Conservation (phyloP, 257 asterid genomes). For the Rubia yunnanensis region DNA sequence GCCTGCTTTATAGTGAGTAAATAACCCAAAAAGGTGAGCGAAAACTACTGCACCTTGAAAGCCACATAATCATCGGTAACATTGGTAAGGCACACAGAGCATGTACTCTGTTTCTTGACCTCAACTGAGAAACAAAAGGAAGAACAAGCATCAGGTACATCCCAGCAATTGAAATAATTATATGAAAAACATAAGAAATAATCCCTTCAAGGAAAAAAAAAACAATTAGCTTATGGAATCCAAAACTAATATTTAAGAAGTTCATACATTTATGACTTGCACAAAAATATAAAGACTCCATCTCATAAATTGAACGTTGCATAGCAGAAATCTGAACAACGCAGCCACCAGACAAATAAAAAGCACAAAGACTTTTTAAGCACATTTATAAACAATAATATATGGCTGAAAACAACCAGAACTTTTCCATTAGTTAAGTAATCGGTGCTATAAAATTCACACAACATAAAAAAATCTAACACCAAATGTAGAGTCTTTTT, state of each 20-base stretch:
- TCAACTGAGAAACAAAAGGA: slow-evolving; percentile 46
- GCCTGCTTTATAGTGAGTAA: not conserved
- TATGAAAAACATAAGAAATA: not conserved
- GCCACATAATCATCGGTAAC: slow-evolving; percentile 72
- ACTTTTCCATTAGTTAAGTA: not conserved
- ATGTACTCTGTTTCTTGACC: slow-evolving; percentile 72
- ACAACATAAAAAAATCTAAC: not conserved
- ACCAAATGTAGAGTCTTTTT: not conserved
- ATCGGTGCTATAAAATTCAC: not conserved
- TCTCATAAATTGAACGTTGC: not conserved
- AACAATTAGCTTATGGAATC: too few relatives aligned
- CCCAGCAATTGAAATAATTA: not conserved
- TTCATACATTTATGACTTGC: not conserved
- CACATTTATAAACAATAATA: not conserved
- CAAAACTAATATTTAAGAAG: too few relatives aligned
- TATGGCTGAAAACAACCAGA: not conserved
- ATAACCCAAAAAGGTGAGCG: not conserved
- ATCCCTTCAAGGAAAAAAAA: not conserved
- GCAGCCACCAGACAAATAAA: not conserved
- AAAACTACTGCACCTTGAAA: slow-evolving; percentile 56
- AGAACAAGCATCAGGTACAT: not conserved
- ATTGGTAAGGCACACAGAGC: slow-evolving; percentile 56
- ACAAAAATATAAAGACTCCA: not conserved
- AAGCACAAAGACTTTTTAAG: not conserved
- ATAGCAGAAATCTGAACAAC: not conserved